Evolutionary conservation across 306 rosid species (phyloP), one percentile per base, ranked within the genome.

Genomic region (Carpinus viminea): DNA sequence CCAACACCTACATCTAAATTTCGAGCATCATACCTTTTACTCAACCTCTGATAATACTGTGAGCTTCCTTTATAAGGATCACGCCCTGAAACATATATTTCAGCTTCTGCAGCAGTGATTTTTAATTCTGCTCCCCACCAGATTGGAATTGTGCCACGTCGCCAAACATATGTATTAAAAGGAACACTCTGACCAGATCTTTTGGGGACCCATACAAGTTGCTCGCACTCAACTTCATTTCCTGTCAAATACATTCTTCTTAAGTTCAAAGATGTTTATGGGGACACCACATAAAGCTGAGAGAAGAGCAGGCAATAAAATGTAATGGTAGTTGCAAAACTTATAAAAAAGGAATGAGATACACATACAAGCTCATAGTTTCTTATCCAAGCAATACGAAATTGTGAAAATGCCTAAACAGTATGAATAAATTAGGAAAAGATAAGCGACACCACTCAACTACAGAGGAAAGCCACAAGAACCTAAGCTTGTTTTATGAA

Each of bases 91-190:
- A 95, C 96, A 82, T 93, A 91, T 79, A 95, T 95, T 87, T 91
- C 99, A 78, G 99, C 99, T 86, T 95, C 99, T 53, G 99, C 96
- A 77, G 98, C 94, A 75, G 99, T 91, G 43, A 96, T 88, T 86
- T 96, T 96, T 76, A 96, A 85, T 82, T 96, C 98, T 86, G 99
- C 99, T 65, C 99, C 99, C 99, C 99, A 96, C 99, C 99, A 96
- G 74, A 96, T 96, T 76, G 99, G 99, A 86, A 96, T 96, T 45
- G 98, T 96, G 56, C 99, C 99, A 62, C 99, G 88, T 85, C 99
- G 90, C 99, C 99, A 96, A 15, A 90, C 74, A 18, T 96, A 90
- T 13, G 90, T 88, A 82, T 89, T 96, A 84, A 96, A 96, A 48
- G 99, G 99, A 88, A 88, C 90, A 81, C 92, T 92, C 81, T 92